Evolutionary conservation across 306 rosid genomes (phyloP), one percentile per base, ranked within the genome.

Genomic region (Citrullus mucosospermus): DNA sequence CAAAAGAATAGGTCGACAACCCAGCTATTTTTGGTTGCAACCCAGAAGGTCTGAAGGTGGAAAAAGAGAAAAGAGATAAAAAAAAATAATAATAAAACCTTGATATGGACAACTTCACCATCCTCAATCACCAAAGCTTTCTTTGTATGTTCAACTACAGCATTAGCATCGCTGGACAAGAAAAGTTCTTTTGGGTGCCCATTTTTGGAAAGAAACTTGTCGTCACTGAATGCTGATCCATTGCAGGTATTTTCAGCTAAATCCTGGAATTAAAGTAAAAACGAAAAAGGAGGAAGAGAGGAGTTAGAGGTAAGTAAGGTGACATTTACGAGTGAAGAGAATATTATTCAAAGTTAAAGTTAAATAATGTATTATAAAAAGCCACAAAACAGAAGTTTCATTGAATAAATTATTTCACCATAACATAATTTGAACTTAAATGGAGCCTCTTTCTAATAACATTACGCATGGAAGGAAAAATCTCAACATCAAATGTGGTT

Each of bases 151-250:
- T 95, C 98, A 81, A 92, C 90, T 77, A 95, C 91, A 22, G 99
- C 99, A 85, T 92, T 85, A 76, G 97, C 93, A 83, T 95, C 99
- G 77, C 99, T 95, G 51, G 99, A 95, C 84, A 95, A 87, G 85
- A 95, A 95, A 82, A 95, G 87, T 81, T 95, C 99, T 81, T 83
- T 95, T 18, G 99, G 93, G 55, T 79, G 85, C 32, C 89, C 93
- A 81, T 88, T 89, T 86, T 90, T 92, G 51, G 96, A 85, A 39
- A 92, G 88, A 83, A 88, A 89, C 83, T 89, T 92, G 71, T 89
- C 88, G 72, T 95, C 97, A 81, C 86, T 91, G 84, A 92, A 92
- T 75, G 90, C 87, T n/a, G 97, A 85, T 76, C 96, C 96, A 70
- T 79, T 84, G 18, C 83, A 89, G 62, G 78, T 68, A 86, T 83